These are phyloP conservation scores for Trametes gibbosa DNA, from an alignment of 768 basidiomycete genomes.

Conservation along the genomic window DNA sequence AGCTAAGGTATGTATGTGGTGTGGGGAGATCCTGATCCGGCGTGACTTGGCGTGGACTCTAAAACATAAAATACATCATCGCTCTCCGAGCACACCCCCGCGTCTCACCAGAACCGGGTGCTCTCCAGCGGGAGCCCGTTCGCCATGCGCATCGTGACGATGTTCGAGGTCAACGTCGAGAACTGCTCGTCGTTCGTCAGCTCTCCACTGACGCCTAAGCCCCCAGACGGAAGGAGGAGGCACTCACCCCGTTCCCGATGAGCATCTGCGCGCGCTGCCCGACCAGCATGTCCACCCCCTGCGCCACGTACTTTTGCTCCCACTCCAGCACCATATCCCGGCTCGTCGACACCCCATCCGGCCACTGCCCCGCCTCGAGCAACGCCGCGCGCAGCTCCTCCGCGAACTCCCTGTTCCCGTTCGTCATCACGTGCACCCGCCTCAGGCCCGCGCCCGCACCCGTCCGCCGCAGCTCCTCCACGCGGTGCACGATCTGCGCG, in stretches of 20 bases:
- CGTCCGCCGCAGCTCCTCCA: conserved; percentile 29
- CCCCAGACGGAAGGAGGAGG: too few species aligned
- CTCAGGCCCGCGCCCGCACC: conserved; percentile 31
- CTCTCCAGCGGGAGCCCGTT: conserved; percentile 32
- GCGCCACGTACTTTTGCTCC: conserved; percentile 44
- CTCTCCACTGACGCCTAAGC: not conserved
- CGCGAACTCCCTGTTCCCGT: conserved; percentile 52
- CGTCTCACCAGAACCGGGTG: conserved; percentile 39
- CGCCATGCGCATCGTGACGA: conserved; percentile 43
- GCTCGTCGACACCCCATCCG: conserved; percentile 29
- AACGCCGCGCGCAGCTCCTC: conserved; percentile 43
- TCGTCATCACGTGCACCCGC: conserved; percentile 63
- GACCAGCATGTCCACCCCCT: conserved; percentile 50
- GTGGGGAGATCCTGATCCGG: too few species aligned
- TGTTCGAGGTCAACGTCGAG: conserved; percentile 46
- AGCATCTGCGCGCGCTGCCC: conserved; percentile 45
- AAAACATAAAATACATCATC: too few species aligned
- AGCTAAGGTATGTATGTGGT: too few species aligned
- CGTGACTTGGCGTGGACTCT: too few species aligned
- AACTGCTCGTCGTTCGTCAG: conserved; percentile 30
- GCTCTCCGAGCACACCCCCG: too few species aligned
- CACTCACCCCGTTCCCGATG: conserved; percentile 49
- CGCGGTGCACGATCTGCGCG: conserved; percentile 46
- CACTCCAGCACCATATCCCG: conserved; percentile 39
- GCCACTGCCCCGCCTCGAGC: not conserved